phyloP scores from a whole-genome alignment of 345 rosid genomes.

The Corchorus capsularis region DNA sequence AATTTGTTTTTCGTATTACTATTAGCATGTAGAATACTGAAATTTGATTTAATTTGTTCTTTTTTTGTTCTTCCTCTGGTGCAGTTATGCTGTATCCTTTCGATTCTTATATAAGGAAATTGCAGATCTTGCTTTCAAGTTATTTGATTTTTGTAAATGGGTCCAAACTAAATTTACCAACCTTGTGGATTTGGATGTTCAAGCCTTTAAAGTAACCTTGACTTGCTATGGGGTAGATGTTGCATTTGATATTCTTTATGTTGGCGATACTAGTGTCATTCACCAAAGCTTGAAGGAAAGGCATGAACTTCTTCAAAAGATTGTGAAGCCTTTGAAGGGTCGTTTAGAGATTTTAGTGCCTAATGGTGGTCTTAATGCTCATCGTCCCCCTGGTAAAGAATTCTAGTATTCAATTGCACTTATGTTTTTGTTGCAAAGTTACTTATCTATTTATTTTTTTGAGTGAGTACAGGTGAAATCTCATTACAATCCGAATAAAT shows the following conservation, averaged over 20 bases:
- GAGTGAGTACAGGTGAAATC: too few species aligned
- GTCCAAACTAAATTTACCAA: slow-evolving; percentile 17
- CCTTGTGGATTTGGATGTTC: slow-evolving; percentile 6
- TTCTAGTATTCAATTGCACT: not conserved
- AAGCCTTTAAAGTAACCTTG: slow-evolving; percentile 36
- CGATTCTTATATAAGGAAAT: slow-evolving; percentile 5
- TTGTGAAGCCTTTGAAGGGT: slow-evolving; percentile 81
- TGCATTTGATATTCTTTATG: slow-evolving; percentile 92
- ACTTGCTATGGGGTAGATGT: slow-evolving; percentile 63
- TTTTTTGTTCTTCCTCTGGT: slow-evolving; percentile 28
- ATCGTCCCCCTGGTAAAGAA: slow-evolving; percentile 53
- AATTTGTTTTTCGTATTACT: slow-evolving; percentile 14
- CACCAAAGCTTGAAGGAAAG: slow-evolving; percentile 95
- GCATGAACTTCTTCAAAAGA: slow-evolving; percentile 69
- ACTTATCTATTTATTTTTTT: too few species aligned
- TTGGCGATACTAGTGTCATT: slow-evolving; percentile 92
- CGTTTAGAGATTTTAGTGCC: slow-evolving; percentile 85
- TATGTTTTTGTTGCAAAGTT: not conserved
- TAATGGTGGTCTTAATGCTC: slow-evolving; percentile 69
- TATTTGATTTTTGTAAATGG: slow-evolving; percentile 8
- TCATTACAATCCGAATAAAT: too few species aligned
- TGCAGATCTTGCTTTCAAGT: slow-evolving; percentile 22
- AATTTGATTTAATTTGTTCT: slow-evolving; percentile 6
- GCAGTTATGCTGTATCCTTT: slow-evolving; percentile 99
- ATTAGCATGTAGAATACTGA: not conserved